These are phyloP conservation scores for Vigna mungo DNA, from an alignment of 306 rosid species.

Conservation along the genomic window DNA sequence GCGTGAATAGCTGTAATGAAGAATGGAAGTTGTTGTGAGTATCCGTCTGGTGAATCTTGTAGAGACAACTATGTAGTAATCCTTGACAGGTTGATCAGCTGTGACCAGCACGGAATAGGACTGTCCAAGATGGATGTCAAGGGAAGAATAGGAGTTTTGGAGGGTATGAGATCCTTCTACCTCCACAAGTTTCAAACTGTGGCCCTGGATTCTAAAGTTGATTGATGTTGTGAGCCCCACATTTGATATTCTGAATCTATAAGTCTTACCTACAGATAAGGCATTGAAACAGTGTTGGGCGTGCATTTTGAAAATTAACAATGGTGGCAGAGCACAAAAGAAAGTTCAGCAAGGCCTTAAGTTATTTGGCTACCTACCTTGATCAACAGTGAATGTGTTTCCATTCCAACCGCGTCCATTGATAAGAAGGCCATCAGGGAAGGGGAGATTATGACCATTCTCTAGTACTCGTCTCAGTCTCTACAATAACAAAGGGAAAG, in stretches of 20 bases:
- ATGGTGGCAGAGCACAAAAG: neutral
- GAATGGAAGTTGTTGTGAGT: slow-evolving; percentile 86
- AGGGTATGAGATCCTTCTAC: slow-evolving; percentile 99
- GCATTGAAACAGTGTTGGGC: slow-evolving; percentile 22
- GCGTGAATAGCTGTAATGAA: slow-evolving; percentile 86
- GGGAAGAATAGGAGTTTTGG: slow-evolving; percentile 75
- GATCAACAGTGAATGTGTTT: slow-evolving; percentile 87
- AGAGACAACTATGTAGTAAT: slow-evolving; percentile 85
- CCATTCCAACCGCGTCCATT: slow-evolving; percentile 97
- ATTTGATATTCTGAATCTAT: slow-evolving; percentile 91
- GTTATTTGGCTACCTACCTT: slow-evolving; percentile 56
- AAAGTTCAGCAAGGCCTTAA: slow-evolving; percentile 24
- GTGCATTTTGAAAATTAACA: slow-evolving; percentile 20
- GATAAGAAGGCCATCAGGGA: slow-evolving; percentile 90
- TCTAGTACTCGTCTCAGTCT: slow-evolving; percentile 73
- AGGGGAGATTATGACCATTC: slow-evolving; percentile 78
- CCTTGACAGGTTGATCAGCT: slow-evolving; percentile 86
- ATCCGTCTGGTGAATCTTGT: slow-evolving; percentile 73
- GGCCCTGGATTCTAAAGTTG: slow-evolving; percentile 93
- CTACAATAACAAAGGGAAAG: slow-evolving; percentile 45
- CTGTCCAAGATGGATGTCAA: slow-evolving; percentile 94
- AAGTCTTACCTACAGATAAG: slow-evolving; percentile 76
- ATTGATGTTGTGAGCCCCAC: slow-evolving; percentile 92
- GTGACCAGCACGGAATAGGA: slow-evolving; percentile 90
- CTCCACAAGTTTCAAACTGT: slow-evolving; percentile 80